Base-by-base conservation (phyloP, 2,329 filamentous ascomycete genomes). In the Phyllosticta ampelicida region DNA sequence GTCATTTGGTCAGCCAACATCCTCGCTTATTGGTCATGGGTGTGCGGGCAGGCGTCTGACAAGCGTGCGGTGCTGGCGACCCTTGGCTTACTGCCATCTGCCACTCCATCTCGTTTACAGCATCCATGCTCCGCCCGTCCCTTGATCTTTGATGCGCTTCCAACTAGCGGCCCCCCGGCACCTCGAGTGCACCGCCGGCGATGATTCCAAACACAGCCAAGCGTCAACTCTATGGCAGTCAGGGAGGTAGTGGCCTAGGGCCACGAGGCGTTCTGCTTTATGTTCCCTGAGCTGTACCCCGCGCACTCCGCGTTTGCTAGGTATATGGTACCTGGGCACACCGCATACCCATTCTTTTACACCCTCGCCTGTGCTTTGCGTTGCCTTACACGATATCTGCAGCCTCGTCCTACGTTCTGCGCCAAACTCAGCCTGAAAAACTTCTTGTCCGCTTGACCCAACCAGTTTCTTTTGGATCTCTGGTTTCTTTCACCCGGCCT, bases 321-420 rank as follows among this genome's bases (percentile, higher is more conserved):
- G 59, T 65, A 70, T 70, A 70, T 68, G 66, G 65, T 70, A 67
- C 65, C 63, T 65, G 68, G 68, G 64, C 66, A 67, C 67, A 67
- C 66, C 62, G 63, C 66, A 64, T 51, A 58, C 51, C 56, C 57
- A n/a, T 26, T 53, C 23, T 26, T 26, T 8, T 26, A 26, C 8
- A 26, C 23, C 8, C 23, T 26, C 23, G 23, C 23, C 4, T 4
- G 23, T 26, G 23, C 23, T 26, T 8, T 26, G 23, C 23, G 23
- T 26, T 26, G 23, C 8, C 23, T 26, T 26, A 8, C 8, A n/a
- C 23, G 23, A 26, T 26, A 26, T 26, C 8, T 26, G 23, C 23
- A 26, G 23, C 23, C 23, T 26, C 23, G 23, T 26, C 8, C 23
- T 26, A 26, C 23, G 8, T 26, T 26, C 8, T 26, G 23, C 8